Base-by-base conservation (phyloP, 1,139 yeast species). In the Diutina catenulata region DNA sequence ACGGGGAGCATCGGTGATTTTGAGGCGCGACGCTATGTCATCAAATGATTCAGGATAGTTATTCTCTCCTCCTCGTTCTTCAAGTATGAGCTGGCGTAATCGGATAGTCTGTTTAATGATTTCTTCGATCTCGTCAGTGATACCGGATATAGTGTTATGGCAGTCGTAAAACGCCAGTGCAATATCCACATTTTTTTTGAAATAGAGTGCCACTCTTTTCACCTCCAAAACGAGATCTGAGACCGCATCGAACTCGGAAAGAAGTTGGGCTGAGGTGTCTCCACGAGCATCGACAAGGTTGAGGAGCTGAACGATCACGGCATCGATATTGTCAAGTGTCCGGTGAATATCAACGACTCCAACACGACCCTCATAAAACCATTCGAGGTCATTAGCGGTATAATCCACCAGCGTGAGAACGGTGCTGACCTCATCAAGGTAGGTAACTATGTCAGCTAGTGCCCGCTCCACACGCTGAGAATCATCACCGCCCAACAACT, bases 111-210 rank as follows among this genome's bases (percentile, higher is more conserved):
- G 20, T 21, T 31, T 31, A 3, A 31, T 31, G 9, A 31, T 21
- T 5, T 31, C 35, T 9, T 31, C 35, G 11, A 31, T 31, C n/a
- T 31, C 35, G 6, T 21, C 19, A 3, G 35, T 31, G 13, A 31
- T 31, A 11, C 35, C 35, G 11, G 24, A 2, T 5, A 31, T 31
- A 3, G 35, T 31, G 8, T 5, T 5, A 13, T 31, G 18, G 8
- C 21, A 21, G 13, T 31, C 35, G 8, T 21, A 14, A 31, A 31
- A 31, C 7, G n/a, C 7, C 35, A 31, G 20, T 24, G 35, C 35
- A 13, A 21, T 31, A 13, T 31, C 35, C 35, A 31, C 20, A 21
- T 31, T 31, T n/a, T 18, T 16, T 6, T 31, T 31, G 8, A 19
- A 31, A 19, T 18, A 31, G 19, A 31, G 21, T 6, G 21, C 35